These are phyloP conservation scores for Adansonia digitata DNA, from an alignment of 345 rosid species.

Conservation along the genomic window DNA sequence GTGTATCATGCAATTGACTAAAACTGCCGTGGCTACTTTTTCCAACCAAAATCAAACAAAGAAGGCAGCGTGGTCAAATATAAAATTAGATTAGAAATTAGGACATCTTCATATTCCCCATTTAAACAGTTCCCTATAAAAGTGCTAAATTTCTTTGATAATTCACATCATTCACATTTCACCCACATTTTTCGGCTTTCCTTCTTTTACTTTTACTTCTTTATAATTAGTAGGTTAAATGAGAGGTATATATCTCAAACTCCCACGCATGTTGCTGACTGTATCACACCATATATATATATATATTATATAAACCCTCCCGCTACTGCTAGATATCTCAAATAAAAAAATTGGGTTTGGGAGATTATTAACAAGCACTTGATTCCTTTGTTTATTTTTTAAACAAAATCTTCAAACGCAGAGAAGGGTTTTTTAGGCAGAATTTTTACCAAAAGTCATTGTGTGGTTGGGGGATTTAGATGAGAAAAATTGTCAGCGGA, in stretches of 20 bases:
- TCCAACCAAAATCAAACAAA: conserved; percentile 7
- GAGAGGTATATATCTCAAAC: background rate
- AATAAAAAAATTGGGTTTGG: background rate
- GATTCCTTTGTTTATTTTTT: conserved; percentile 22
- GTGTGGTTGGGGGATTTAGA: background rate
- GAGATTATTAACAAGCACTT: conserved; percentile 20
- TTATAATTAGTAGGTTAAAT: background rate
- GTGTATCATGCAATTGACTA: too few species aligned
- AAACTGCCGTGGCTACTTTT: too few species aligned
- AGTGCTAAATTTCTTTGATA: conserved; percentile 21
- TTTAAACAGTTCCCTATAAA: conserved; percentile 22
- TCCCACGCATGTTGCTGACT: conserved; percentile 29
- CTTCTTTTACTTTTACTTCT: background rate
- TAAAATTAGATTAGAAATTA: conserved; percentile 9
- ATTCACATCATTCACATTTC: conserved; percentile 8
- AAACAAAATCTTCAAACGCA: background rate
- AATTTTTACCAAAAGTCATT: conserved; percentile 10
- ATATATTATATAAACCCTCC: background rate
- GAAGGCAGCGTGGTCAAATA: conserved; percentile 3
- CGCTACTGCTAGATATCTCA: background rate
- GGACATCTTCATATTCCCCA: conserved; percentile 23
- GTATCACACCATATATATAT: conserved; percentile 1
- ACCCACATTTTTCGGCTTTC: background rate
- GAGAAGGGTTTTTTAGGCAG: background rate
- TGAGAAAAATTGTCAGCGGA: conserved; percentile 16